Evolutionary conservation across 2,329 filamentous ascomycete species (phyloP).

Genomic region (Magnaporthiopsis poae): DNA sequence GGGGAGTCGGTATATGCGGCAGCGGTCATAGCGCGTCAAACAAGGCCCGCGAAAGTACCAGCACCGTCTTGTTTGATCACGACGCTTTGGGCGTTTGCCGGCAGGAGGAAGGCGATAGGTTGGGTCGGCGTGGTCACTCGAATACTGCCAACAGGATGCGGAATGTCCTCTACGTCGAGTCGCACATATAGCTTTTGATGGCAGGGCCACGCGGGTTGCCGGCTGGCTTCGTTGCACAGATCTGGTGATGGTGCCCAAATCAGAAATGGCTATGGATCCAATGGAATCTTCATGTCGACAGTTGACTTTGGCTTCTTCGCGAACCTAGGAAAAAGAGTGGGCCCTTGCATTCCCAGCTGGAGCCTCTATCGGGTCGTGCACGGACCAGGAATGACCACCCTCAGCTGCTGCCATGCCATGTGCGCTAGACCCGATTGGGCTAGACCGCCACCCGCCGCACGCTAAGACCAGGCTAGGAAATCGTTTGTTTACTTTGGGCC

Average conservation of each 20-base stretch:
- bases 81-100: not conserved
- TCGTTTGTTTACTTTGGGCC: conserved; percentile 8
- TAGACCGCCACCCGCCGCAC: not conserved
- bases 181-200: not conserved
- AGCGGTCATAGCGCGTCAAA: not conserved
- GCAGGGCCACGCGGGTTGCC: not conserved
- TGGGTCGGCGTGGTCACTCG: not conserved
- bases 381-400: not conserved
- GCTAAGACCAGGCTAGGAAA: not conserved
- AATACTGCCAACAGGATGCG: not conserved
- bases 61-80: not conserved
- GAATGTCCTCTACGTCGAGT: not conserved
- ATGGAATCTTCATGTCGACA: not conserved
- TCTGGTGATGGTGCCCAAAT: not conserved
- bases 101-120: not conserved
- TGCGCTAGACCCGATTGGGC: not conserved
- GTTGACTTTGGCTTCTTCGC: not conserved
- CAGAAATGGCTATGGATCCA: not conserved
- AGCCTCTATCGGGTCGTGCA: not conserved
- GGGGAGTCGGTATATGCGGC: not conserved
- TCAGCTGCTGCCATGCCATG: not conserved
- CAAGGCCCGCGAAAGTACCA: not conserved
- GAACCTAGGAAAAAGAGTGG: not conserved
- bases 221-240: not conserved
- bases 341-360: too few species aligned